Conservation (phyloP, 108 stramenopile species). For the Cyclostephanos tholiformis region DNA sequence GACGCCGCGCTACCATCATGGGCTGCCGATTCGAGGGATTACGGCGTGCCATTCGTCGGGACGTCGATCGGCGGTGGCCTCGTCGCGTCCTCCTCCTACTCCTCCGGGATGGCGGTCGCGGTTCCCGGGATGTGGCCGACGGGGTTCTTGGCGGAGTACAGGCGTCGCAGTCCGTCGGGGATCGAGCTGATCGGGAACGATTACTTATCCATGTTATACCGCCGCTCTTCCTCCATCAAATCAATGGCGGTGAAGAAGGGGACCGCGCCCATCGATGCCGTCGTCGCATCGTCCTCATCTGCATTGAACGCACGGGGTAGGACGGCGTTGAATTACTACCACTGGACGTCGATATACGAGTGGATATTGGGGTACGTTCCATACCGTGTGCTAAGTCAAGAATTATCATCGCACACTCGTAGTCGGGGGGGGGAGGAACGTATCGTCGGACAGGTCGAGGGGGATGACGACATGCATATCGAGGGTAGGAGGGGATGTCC, state of each 20-base stretch:
- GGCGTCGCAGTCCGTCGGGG: constrained; percentile 68
- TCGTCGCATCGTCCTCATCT: too few species aligned
- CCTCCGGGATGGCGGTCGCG: background rate
- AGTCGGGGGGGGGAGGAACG: too few species aligned
- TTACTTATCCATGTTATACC: constrained; percentile 8
- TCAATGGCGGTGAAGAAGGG: too few species aligned
- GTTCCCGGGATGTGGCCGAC: constrained; percentile 68
- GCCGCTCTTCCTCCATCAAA: background rate
- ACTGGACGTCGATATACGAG: constrained; percentile 43
- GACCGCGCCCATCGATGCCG: too few species aligned
- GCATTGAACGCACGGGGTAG: too few species aligned
- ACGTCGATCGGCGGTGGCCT: constrained; percentile 74
- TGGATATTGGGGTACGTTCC: constrained; percentile 58
- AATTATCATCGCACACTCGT: too few species aligned
- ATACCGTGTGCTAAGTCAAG: constrained; percentile 33
- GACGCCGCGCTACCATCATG: constrained; percentile 57
- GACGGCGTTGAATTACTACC: constrained; percentile 26
- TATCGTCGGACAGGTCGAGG: too few species aligned
- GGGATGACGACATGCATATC: too few species aligned
- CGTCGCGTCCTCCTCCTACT: constrained; percentile 26
- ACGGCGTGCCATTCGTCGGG: constrained; percentile 85
- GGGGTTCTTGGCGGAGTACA: constrained; percentile 77
- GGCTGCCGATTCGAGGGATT: constrained; percentile 73
- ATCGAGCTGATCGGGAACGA: constrained; percentile 68
- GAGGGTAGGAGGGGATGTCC: constrained; percentile 29